These are phyloP conservation scores for Talaromyces trachyspermus DNA, from an alignment of 495 filamentous ascomycete species.

Conservation along the genomic window DNA sequence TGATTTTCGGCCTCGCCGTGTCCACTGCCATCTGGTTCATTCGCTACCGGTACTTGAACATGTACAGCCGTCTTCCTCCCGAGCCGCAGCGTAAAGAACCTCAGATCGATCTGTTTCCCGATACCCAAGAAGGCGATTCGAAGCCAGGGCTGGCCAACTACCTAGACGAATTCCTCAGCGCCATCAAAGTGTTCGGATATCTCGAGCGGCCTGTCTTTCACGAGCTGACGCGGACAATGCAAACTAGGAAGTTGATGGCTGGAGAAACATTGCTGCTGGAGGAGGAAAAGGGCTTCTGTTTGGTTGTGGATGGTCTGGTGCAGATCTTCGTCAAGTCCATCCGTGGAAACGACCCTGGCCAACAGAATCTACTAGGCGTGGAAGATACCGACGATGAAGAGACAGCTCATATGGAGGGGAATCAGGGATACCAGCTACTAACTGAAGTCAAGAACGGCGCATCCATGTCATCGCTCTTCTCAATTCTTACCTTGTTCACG, in stretches of 20 bases:
- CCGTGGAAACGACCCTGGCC: constrained; percentile 34
- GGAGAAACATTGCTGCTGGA: constrained; percentile 92
- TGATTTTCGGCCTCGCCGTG: constrained; percentile 68
- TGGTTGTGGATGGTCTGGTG: constrained; percentile 93
- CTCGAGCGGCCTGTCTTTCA: constrained; percentile 95
- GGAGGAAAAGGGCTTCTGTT: constrained; percentile 95
- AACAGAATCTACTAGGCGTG: constrained; percentile 16
- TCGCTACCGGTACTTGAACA: constrained; percentile 87
- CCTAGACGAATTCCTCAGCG: constrained; percentile 93
- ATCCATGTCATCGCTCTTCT: constrained; percentile 97
- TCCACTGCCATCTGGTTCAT: constrained; percentile 88
- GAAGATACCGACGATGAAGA: constrained; percentile 56
- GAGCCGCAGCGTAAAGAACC: constrained; percentile 95
- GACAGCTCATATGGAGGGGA: constrained; percentile 48
- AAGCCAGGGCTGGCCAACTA: constrained; percentile 92
- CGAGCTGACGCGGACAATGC: constrained; percentile 95
- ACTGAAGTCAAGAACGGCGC: constrained; percentile 98
- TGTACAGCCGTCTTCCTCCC: constrained; percentile 87
- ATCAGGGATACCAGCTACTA: constrained; percentile 81
- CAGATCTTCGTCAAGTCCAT: constrained; percentile 97
- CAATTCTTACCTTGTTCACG: constrained; percentile 91
- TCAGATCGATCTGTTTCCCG: constrained; percentile 88
- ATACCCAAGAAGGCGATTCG: constrained; percentile 78
- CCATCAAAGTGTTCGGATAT: constrained; percentile 99
- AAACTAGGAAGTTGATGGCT: constrained; percentile 90